A percentile compares a stretch with the other conserved stretches of the same genome.
phyloP scores from a whole-genome alignment of 106 monocot genomes.

The Narthecium ossifragum region DNA sequence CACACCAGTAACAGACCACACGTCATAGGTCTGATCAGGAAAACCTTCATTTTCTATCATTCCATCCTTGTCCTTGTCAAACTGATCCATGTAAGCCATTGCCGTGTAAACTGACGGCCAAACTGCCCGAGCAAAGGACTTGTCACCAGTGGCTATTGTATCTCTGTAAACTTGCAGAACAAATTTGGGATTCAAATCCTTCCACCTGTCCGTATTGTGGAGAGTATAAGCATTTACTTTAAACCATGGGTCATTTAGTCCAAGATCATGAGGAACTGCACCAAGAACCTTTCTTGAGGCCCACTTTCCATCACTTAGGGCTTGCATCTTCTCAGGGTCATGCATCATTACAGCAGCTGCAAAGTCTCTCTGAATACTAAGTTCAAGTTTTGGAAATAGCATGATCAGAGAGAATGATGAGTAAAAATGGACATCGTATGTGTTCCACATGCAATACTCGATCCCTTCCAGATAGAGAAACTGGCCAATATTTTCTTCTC shows the following conservation, averaged over 20 bases:
- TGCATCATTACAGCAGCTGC: constrained; percentile 59
- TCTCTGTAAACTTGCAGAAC: constrained; percentile 72
- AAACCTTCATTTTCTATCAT: constrained; percentile 76
- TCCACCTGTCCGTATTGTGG: constrained; percentile 47
- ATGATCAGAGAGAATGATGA: constrained; percentile 62
- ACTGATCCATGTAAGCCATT: constrained; percentile 85
- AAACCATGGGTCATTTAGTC: constrained; percentile 62
- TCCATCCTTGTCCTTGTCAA: constrained; percentile 66
- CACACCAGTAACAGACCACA: constrained; percentile 56
- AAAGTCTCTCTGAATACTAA: constrained; percentile 69
- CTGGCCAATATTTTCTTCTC: constrained; percentile 90
- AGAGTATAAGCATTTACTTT: constrained; percentile 56
- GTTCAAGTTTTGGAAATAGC: constrained; percentile 39
- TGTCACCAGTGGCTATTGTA: constrained; percentile 37
- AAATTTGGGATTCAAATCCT: constrained; percentile 71
- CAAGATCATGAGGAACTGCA: constrained; percentile 70
- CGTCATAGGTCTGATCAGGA: constrained; percentile 76
- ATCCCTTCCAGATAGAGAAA: constrained; percentile 94
- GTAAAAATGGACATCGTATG: constrained; percentile 98
- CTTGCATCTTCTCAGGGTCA: constrained; percentile 42
- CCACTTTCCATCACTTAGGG: constrained; percentile 18
- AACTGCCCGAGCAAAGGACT: constrained; percentile 43
- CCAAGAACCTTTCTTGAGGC: constrained; percentile 55
- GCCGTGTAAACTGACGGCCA: constrained; percentile 67
- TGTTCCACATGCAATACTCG: constrained; percentile 97